phyloP scores from a whole-genome alignment of 2,329 filamentous ascomycete species.

The Penicillium sp. region DNA sequence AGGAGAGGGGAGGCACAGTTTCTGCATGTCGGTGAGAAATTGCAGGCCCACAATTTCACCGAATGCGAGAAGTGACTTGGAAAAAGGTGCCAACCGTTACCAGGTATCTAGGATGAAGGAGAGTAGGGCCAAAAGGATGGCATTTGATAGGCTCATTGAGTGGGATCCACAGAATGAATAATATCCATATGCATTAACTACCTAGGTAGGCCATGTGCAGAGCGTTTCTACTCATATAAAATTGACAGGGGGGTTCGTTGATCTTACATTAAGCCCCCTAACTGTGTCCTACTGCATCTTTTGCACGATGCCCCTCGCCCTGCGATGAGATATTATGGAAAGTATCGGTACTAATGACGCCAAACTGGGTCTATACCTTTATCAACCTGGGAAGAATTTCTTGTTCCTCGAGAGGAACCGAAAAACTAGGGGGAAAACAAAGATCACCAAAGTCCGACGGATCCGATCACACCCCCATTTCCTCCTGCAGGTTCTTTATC shows the following conservation, averaged over 20 bases:
- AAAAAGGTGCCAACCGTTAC: background rate
- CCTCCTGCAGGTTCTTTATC: background rate
- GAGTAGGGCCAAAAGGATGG: background rate
- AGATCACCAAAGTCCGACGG: background rate
- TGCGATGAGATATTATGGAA: background rate
- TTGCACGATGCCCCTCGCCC: background rate
- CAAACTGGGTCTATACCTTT: background rate
- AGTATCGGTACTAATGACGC: background rate
- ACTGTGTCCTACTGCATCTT: background rate
- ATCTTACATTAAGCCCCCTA: background rate
- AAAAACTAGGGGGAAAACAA: background rate
- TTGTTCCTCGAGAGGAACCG: background rate
- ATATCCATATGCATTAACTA: too few species aligned
- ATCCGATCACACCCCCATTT: background rate
- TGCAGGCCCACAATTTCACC: background rate
- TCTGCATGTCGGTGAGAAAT: conserved; percentile 17
- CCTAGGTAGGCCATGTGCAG: background rate
- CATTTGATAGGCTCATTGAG: conserved; percentile 6
- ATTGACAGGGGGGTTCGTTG: background rate
- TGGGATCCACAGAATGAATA: background rate
- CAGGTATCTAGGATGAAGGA: background rate
- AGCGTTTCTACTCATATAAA: background rate
- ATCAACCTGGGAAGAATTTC: background rate
- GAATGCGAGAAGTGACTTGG: background rate
- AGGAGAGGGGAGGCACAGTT: conserved; percentile 22